These are phyloP conservation scores for Thermothelomyces thermophilus DNA, from an alignment of 2,329 filamentous ascomycete species.

Conservation along the genomic window DNA sequence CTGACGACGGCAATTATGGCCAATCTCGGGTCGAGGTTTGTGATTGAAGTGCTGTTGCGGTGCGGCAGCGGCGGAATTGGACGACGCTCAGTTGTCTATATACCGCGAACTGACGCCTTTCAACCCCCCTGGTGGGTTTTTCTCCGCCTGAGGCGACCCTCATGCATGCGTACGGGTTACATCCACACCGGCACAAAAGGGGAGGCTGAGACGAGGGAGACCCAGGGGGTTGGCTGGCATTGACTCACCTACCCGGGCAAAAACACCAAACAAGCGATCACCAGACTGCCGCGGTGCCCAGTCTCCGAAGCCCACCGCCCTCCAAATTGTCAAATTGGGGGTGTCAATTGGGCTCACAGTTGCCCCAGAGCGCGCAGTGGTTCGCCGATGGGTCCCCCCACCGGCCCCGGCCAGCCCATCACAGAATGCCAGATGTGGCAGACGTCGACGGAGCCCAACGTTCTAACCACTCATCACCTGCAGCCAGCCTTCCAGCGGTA, in stretches of 20 bases:
- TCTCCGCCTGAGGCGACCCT: conserved; percentile 2
- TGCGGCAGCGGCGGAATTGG: conserved; percentile 11
- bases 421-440: conserved; percentile 18
- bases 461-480: conserved; percentile 4
- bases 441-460: conserved; percentile 15
- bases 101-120: not conserved
- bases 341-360: conserved; percentile 22
- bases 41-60: conserved; percentile 1
- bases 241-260: conserved; percentile 18
- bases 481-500: not conserved
- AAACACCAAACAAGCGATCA: conserved; percentile 10
- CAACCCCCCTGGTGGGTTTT: not conserved
- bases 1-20: conserved; percentile 15
- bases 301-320: not conserved
- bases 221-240: conserved; percentile 15
- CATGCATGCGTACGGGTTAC: conserved; percentile 5
- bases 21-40: conserved; percentile 10
- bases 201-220: not conserved
- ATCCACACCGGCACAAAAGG: conserved; percentile 2
- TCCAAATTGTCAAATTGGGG: conserved; percentile 16
- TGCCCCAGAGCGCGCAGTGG: conserved; percentile 1
- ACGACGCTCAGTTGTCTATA: conserved; percentile 12
- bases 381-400: conserved; percentile 4
- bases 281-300: conserved; percentile 7
- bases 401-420: conserved; percentile 15